These are phyloP conservation scores for Monosiga brevicollis DNA, from an alignment of 78 protist species.

Conservation along the genomic window DNA sequence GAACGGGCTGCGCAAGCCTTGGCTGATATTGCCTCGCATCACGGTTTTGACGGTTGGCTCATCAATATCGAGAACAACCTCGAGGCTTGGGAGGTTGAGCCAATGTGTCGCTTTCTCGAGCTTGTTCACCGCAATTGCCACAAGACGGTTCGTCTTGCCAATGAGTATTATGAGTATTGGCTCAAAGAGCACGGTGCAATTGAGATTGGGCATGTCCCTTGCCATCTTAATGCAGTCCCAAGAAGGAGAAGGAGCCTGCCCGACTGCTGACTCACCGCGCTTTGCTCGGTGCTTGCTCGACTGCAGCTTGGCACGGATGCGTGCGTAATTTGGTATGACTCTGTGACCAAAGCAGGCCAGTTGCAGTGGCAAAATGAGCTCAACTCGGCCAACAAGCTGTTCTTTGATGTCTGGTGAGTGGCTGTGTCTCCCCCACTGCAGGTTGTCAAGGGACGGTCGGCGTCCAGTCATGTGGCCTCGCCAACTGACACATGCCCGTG, in stretches of 20 bases:
- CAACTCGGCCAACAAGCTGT: constrained; percentile 42
- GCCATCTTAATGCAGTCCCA: no score
- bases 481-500: no score
- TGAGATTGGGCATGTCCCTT: not conserved
- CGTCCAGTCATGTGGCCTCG: no score
- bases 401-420: constrained; percentile 38
- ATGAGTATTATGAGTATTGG: no score
- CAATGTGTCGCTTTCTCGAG: not conserved
- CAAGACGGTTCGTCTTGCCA: no score
- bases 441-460: no score
- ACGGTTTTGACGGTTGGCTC: constrained; percentile 77
- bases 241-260: not conserved
- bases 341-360: constrained; percentile 17
- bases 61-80: constrained; percentile 61
- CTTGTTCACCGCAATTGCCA: no score
- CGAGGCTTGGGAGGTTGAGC: not conserved
- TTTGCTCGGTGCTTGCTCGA: constrained; percentile 5
- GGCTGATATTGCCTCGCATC: constrained; percentile 23
- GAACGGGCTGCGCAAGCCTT: constrained; percentile 5
- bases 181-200: not conserved
- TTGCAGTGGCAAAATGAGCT: constrained; percentile 69
- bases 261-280: constrained; percentile 12
- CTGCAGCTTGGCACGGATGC: no score
- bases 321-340: constrained; percentile 63
- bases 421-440: no score